Evolutionary conservation across 2,329 filamentous ascomycete genomes (phyloP).

Genomic region (Fusarium metavorans): DNA sequence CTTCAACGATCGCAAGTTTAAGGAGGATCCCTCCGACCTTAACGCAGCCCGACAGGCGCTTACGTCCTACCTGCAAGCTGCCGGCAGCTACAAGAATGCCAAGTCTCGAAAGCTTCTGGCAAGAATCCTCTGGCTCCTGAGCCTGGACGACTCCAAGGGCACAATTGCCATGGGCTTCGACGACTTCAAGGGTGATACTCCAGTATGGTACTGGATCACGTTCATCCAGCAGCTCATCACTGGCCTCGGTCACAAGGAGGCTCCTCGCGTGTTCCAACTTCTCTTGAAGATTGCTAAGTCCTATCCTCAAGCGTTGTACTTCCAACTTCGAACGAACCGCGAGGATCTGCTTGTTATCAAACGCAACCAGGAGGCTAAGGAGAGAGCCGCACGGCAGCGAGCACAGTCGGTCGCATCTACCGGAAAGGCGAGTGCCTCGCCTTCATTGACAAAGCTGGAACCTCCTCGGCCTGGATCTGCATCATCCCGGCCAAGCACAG

Average conservation of each 20-base stretch:
- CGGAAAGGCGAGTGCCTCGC: slow-evolving; percentile 60
- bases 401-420: slow-evolving; percentile 59
- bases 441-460: slow-evolving; percentile 67
- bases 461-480: slow-evolving; percentile 52
- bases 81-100: slow-evolving; percentile 95
- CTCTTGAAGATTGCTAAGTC: slow-evolving; percentile 94
- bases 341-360: slow-evolving; percentile 95
- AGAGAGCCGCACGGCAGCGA: slow-evolving; percentile 67
- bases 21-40: slow-evolving; percentile 85
- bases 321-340: slow-evolving; percentile 90
- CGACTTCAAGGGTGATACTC: slow-evolving; percentile 96
- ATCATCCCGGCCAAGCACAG: slow-evolving; percentile 63
- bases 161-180: slow-evolving; percentile 89
- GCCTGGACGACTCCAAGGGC: slow-evolving; percentile 89
- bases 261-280: slow-evolving; percentile 85
- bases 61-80: slow-evolving; percentile 95
- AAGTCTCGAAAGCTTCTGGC: slow-evolving; percentile 95
- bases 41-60: slow-evolving; percentile 90
- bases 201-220: slow-evolving; percentile 99
- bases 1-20: slow-evolving; percentile 97
- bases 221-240: slow-evolving; percentile 97
- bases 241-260: slow-evolving; percentile 91
- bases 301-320: slow-evolving; percentile 96
- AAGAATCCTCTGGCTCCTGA: slow-evolving; percentile 94
- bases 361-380: slow-evolving; percentile 85